These are phyloP conservation scores for Arachis monticola DNA, from an alignment of 331 rosid species.

Conservation along the genomic window DNA sequence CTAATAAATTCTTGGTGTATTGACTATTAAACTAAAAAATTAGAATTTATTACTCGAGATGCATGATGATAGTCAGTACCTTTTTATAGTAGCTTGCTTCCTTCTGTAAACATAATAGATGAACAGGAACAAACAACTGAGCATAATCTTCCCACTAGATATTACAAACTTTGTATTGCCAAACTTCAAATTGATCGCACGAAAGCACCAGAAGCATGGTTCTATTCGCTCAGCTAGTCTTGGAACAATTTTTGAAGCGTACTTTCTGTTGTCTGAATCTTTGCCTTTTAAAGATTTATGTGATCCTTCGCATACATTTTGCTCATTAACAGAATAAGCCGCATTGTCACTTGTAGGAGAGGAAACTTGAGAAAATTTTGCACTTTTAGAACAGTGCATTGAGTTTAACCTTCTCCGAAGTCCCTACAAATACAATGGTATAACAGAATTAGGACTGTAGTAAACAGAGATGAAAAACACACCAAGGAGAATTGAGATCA, in stretches of 20 bases:
- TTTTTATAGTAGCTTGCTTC: constrained; percentile 60
- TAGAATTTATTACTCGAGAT: not conserved
- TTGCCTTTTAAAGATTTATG: constrained; percentile 39
- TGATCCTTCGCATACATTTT: constrained; percentile 34
- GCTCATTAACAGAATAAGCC: constrained; percentile 44
- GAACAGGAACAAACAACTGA: constrained; percentile 65
- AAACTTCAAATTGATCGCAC: constrained; percentile 65
- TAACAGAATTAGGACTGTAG: not conserved
- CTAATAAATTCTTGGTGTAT: not conserved
- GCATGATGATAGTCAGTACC: constrained; percentile 49
- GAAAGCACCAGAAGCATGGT: constrained; percentile 73
- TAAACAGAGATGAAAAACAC: constrained; percentile 19
- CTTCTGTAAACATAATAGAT: constrained; percentile 58
- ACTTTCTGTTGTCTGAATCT: constrained; percentile 36
- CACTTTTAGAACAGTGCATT: constrained; percentile 56
- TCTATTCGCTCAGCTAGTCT: constrained; percentile 61
- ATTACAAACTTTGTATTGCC: constrained; percentile 58
- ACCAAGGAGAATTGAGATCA: constrained; percentile 15
- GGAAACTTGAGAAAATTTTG: constrained; percentile 49
- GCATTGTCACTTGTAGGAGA: constrained; percentile 38
- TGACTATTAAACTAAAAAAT: not conserved
- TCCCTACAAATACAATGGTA: constrained; percentile 47
- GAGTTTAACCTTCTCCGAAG: constrained; percentile 70
- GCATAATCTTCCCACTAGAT: constrained; percentile 65
- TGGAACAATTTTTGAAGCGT: constrained; percentile 47